Evolutionary conservation across 208 protist genomes (phyloP).

Genomic region (Herpetomonas tarakana): DNA sequence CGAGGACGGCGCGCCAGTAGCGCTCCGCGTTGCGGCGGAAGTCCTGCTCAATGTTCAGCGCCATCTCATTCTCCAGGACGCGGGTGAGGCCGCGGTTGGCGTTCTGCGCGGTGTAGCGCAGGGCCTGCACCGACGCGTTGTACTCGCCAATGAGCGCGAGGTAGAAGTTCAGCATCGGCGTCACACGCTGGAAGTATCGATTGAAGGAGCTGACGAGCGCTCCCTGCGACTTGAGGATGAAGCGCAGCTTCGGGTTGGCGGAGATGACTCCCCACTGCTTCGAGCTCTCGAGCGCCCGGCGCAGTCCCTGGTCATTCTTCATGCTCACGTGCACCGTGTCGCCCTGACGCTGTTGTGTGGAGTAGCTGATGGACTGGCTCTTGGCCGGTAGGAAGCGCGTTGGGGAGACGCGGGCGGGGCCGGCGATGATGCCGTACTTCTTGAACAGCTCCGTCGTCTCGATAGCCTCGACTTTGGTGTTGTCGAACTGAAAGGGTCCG

Average conservation of each 20-base stretch:
- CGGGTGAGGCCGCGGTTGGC: constrained; percentile 39
- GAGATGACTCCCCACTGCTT: constrained; percentile 55
- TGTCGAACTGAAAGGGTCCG: constrained; percentile 78
- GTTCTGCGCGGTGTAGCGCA: constrained; percentile 42
- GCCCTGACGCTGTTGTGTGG: constrained; percentile 39
- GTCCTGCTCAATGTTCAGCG: constrained; percentile 65
- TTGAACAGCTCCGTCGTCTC: constrained; percentile 65
- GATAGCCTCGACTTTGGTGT: constrained; percentile 63
- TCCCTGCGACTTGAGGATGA: constrained; percentile 36
- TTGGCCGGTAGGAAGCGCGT: constrained; percentile 68
- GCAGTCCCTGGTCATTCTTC: constrained; percentile 50
- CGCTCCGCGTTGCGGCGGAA: constrained; percentile 85
- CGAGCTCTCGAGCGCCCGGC: constrained; percentile 30
- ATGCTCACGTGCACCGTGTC: constrained; percentile 69
- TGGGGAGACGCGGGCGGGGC: constrained; percentile 40
- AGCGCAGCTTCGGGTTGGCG: constrained; percentile 39
- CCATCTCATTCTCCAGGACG: constrained; percentile 55
- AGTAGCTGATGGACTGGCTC: constrained; percentile 65
- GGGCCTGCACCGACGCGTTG: constrained; percentile 19
- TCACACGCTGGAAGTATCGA: constrained; percentile 70
- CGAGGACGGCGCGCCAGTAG: constrained; percentile 83
- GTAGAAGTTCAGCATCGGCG: constrained; percentile 80
- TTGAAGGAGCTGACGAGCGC: constrained; percentile 69
- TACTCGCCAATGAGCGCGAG: constrained; percentile 47
- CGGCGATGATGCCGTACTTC: constrained; percentile 65